Evolutionary conservation across 1,284 basidiomycete genomes (phyloP), one percentile per base, ranked within the genome.

Genomic region (Sparassis latifolia): DNA sequence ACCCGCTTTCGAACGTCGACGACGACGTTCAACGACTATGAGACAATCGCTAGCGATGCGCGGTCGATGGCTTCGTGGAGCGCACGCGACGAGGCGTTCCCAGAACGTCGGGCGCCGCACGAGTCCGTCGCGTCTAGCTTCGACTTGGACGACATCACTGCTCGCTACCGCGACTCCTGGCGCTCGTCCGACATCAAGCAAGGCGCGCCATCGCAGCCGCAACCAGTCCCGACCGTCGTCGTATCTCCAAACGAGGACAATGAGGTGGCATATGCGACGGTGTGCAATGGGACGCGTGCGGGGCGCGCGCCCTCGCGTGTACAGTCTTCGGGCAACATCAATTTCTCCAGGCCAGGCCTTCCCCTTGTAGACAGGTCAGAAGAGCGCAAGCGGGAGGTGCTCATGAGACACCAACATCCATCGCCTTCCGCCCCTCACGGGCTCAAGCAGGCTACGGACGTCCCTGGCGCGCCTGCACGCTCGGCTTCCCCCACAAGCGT

Each of bases 311-410:
- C 58, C 20, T 57, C 58, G 33, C 57, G 52, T 27, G 51, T 56
- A 28, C 44, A 12, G 33, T 43, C 44, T 29, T 12, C 10, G 29
- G 48, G 44, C 28, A 47, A 33, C 45, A 42, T 71, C 38, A 83
- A 82, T 59, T 82, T 79, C 58, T 82, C 82, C 27, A 68, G 77
- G 47, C 80, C 80, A 43, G 72, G 71, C 47, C 73, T 76, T 40
- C 72, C 75, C n/a, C 66, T 69, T 29, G 65, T 69, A 53, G 65
- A 73, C 30, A 66, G 69, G 10, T 69, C 75, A 40, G 76, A 78
- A 48, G 78, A 79, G 44, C 71, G 75, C 57, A 86, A 86, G 57
- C 72, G 74, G 35, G 70, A 70, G 49, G 84, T 86, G 7, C 66
- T 86, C 40, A 75, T 82, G 61, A 72, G 84, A 40, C 84, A 85